These are phyloP conservation scores for Tetracentron sinense DNA, from an alignment of 164 flowering plant genomes.

Conservation along the genomic window DNA sequence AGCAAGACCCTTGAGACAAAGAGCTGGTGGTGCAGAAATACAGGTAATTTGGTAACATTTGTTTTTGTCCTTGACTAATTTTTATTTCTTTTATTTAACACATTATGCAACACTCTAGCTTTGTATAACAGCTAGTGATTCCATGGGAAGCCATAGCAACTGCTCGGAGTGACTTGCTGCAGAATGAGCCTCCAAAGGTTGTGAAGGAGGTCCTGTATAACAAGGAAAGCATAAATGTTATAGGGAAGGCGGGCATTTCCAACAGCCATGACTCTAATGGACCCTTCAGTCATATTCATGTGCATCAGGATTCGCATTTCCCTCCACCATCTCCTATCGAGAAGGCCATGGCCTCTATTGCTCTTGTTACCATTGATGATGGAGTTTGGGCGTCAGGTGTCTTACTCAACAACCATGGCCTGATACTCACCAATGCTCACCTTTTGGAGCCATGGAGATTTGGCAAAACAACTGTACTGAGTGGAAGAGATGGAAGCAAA, in stretches of 20 bases:
- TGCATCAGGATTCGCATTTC: conserved; percentile 12
- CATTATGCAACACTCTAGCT: conserved; percentile 31
- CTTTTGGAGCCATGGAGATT: conserved; percentile 97
- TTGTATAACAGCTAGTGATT: conserved; percentile 78
- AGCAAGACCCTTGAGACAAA: conserved; percentile 73
- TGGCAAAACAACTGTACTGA: conserved; percentile 43
- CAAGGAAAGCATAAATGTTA: conserved; percentile 22
- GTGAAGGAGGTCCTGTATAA: conserved; percentile 10
- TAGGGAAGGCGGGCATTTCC: conserved; percentile 16
- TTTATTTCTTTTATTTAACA: conserved; percentile 15
- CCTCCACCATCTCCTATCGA: conserved; percentile 36
- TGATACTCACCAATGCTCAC: conserved; percentile 97
- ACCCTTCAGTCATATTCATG: conserved; percentile 5
- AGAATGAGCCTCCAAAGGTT: conserved; percentile 25
- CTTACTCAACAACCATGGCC: conserved; percentile 72
- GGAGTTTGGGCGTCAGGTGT: conserved; percentile 97
- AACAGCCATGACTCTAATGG: conserved; percentile 8
- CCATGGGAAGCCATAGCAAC: conserved; percentile 88
- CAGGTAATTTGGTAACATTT: conserved; percentile 50
- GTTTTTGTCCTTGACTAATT: neutral
- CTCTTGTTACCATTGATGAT: conserved; percentile 69
- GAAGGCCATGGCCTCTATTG: conserved; percentile 65
- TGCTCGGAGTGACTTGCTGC: conserved; percentile 50
- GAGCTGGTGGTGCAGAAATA: conserved; percentile 73
- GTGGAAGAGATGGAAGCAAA: conserved; percentile 22